A percentile compares a stretch with the other conserved stretches of the same genome.
Evolutionary conservation across 331 rosid genomes (phyloP).

Genomic region (Arachis monticola): DNA sequence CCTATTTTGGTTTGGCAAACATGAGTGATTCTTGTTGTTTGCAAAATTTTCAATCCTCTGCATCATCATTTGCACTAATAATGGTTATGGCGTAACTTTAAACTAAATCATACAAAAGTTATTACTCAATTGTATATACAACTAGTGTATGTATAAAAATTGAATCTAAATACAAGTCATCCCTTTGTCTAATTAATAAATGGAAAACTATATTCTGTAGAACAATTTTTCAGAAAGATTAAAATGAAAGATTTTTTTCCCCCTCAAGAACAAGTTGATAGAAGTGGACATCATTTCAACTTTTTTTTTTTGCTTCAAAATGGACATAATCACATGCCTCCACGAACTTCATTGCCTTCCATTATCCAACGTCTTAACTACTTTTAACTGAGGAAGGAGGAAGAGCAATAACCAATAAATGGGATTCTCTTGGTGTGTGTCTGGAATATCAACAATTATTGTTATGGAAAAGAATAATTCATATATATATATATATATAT

Average conservation of each 20-base stretch:
- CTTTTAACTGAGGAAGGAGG: slow-evolving; percentile 13
- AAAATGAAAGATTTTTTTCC: not conserved
- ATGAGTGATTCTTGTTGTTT: not conserved
- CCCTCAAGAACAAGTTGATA: not conserved
- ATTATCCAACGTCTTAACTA: slow-evolving; percentile 32
- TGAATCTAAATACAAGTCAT: not conserved
- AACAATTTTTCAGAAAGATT: slow-evolving; percentile 10
- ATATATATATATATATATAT: not conserved
- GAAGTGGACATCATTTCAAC: not conserved
- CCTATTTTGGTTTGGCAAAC: not conserved
- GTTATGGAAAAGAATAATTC: slow-evolving; percentile 8
- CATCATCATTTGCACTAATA: not conserved
- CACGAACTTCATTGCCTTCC: slow-evolving; percentile 27
- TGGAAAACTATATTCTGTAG: not conserved
- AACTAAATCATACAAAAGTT: not conserved
- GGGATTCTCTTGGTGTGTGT: slow-evolving; percentile 13
- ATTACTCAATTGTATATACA: not conserved
- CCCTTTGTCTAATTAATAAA: not conserved
- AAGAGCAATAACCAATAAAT: slow-evolving; percentile 7
- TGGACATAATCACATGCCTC: slow-evolving; percentile 39
- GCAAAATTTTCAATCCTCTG: not conserved
- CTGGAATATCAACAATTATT: slow-evolving; percentile 27
- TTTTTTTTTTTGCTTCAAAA: slow-evolving; percentile 29
- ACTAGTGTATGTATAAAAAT: not conserved
- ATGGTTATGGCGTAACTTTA: not conserved